Base-by-base conservation (phyloP, 1,139 yeast genomes). In the Blastobotrys raffinosifermentans region DNA sequence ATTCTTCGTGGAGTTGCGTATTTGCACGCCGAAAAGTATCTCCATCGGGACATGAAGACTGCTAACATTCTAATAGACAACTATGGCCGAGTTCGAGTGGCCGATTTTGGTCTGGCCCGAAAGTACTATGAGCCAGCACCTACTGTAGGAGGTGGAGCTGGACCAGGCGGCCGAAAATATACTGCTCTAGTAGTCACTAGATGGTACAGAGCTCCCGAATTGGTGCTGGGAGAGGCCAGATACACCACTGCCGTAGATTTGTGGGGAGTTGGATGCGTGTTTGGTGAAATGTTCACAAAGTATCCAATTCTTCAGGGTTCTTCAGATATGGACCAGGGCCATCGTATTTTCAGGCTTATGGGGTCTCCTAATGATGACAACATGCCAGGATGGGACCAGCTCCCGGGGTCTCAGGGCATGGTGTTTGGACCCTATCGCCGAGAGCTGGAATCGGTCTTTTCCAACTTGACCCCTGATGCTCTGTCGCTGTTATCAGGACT, bases 221-320 rank as follows among this genome's bases (percentile, higher is more conserved):
- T 87, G 16, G 33, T 41, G 10, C 69, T 87, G n/a, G 95, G 95
- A 2, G 94, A 85, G 49, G 69, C 81, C 45, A 69, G 72, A 43
- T 87, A 87, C 55, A 85, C 96, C 2, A 83, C 96, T 0, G 93
- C 96, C 0, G 87, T 87, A 13, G 95, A 87, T 60, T 70, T 89
- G 60, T 87, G 97, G 97, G 96, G 96, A 1, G 75, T 84, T 13
- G 96, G 97, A n/a, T 93, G 98, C 63, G 94, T 93, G 0, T 80
- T 93, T 60, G 98, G 87, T 0, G 99, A 93, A 59, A 69, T 89
- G 53, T 91, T 84, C 62, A 76, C 77, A 27, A 73, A 77, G 41
- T 75, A 73, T 47, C 98, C 98, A 0, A 84, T 93, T 14, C 63
- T 93, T 35, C 87, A 77, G 34, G 99, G 98, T 0, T 70, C 73